Conservation (phyloP, 768 basidiomycete genomes). For the Tylopilus plumbeoviolaceoides region DNA sequence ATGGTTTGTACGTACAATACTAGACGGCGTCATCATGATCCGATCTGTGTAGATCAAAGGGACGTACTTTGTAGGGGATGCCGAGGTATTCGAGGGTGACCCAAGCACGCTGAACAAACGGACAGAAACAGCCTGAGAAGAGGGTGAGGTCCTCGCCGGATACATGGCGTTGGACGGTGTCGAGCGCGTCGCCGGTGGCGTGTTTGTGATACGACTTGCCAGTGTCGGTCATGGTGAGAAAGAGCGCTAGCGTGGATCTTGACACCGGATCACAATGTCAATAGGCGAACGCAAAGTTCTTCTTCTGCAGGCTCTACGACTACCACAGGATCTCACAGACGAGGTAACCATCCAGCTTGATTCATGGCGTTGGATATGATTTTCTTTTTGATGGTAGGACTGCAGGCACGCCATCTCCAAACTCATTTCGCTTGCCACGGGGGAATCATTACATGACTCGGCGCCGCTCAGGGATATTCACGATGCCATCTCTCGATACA, state of each 20-base stretch:
- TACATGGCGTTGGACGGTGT: constrained; percentile 50
- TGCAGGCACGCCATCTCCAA: constrained; percentile 14
- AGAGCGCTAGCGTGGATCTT: too few species aligned
- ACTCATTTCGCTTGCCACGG: constrained; percentile 17
- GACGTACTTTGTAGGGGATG: constrained; percentile 63
- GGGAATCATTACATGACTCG: neutral
- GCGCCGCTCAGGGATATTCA: constrained; percentile 19
- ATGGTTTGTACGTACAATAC: too few species aligned
- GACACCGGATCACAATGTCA: too few species aligned
- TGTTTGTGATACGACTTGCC: constrained; percentile 38
- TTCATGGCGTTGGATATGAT: neutral
- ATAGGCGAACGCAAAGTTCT: too few species aligned
- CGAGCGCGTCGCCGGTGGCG: constrained; percentile 49
- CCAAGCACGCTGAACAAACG: constrained; percentile 84
- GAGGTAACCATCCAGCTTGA: constrained; percentile 13
- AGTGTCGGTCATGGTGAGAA: constrained; percentile 33
- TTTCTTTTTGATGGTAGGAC: constrained; percentile 11
- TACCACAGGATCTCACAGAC: constrained; percentile 22
- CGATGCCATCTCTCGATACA: constrained; percentile 12
- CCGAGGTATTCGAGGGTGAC: constrained; percentile 64
- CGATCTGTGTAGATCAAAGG: neutral
- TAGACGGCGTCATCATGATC: neutral
- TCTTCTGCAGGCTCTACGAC: constrained; percentile 18
- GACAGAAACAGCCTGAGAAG: constrained; percentile 73
- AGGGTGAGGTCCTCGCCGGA: constrained; percentile 54